Evolutionary conservation across 2,329 filamentous ascomycete genomes (phyloP).

Genomic region (Metarhizium brunneum): DNA sequence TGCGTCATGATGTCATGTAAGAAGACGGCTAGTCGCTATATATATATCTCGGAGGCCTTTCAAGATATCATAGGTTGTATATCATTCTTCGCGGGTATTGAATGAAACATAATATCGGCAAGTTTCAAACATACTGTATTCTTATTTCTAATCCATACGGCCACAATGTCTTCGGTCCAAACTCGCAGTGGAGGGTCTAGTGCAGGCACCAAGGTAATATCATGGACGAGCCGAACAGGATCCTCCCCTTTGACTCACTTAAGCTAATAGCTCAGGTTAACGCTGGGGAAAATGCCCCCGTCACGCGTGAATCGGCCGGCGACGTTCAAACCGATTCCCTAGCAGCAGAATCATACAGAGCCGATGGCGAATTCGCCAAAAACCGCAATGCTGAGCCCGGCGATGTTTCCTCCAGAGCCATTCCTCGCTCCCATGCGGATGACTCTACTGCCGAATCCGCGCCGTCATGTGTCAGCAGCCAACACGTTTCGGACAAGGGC

Average conservation of each 20-base stretch:
- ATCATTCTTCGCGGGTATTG: not conserved
- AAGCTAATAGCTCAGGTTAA: conserved; percentile 29
- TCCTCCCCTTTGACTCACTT: not conserved
- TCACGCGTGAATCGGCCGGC: conserved; percentile 53
- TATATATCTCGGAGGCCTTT: not conserved
- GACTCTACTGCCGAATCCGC: conserved; percentile 16
- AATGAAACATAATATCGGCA: not conserved
- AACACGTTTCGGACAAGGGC: conserved; percentile 18
- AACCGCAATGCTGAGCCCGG: conserved; percentile 40
- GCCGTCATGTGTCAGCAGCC: conserved; percentile 28
- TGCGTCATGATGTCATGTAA: conserved; percentile 3
- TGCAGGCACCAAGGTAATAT: conserved; percentile 6
- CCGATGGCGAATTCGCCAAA: conserved; percentile 49
- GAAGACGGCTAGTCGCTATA: not conserved
- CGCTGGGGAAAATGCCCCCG: conserved; percentile 36
- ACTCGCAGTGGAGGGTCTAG: not conserved
- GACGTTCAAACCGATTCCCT: conserved; percentile 59
- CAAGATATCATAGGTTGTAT: not conserved
- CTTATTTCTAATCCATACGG: not conserved
- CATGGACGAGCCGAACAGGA: not conserved
- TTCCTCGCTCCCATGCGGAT: conserved; percentile 5
- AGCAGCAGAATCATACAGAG: conserved; percentile 59
- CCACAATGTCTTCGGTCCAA: conserved; percentile 1
- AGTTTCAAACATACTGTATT: not conserved
- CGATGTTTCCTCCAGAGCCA: conserved; percentile 12